phyloP scores from a whole-genome alignment of 495 filamentous ascomycete species.

The Penicillium flavigenum region DNA sequence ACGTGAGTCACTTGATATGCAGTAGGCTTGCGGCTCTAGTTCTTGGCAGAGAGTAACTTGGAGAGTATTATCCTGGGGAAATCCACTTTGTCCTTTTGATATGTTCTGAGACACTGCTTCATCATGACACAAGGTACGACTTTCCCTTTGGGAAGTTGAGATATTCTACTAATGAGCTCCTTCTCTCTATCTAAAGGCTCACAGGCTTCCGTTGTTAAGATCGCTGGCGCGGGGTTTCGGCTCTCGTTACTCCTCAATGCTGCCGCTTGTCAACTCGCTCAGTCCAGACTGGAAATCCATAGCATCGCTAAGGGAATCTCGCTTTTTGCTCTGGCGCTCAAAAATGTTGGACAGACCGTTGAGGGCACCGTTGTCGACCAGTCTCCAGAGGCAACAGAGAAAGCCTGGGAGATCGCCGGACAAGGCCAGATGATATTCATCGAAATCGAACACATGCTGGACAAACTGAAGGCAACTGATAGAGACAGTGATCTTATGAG shows the following conservation, averaged over 20 bases:
- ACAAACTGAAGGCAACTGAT: constrained; percentile 39
- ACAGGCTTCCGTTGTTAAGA: constrained; percentile 33
- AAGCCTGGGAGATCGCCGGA: constrained; percentile 40
- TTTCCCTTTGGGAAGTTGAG: neutral
- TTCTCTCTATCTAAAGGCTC: constrained; percentile 16
- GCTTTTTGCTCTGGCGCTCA: constrained; percentile 45
- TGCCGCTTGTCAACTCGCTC: constrained; percentile 43
- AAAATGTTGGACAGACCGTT: constrained; percentile 39
- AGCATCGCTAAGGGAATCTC: constrained; percentile 48
- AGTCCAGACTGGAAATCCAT: constrained; percentile 46
- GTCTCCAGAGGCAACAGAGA: constrained; percentile 36
- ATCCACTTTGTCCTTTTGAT: constrained; percentile 6
- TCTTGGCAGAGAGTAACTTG: neutral
- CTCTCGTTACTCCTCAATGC: constrained; percentile 47
- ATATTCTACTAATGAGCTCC: constrained; percentile 2
- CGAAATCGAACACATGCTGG: constrained; percentile 48
- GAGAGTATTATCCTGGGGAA: neutral
- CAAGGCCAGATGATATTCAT: constrained; percentile 44
- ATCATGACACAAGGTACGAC: constrained; percentile 22
- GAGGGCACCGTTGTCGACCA: constrained; percentile 29
- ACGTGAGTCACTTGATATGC: constrained; percentile 34
- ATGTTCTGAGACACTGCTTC: neutral
- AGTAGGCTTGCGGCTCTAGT: constrained; percentile 21
- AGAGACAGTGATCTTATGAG: constrained; percentile 28
- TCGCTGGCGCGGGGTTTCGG: constrained; percentile 45